Percentiles rank a stretch among this genome's conserved stretches.
Conservation (phyloP, 2,329 filamentous ascomycete species). For the Colletotrichum lindemuthianum region DNA sequence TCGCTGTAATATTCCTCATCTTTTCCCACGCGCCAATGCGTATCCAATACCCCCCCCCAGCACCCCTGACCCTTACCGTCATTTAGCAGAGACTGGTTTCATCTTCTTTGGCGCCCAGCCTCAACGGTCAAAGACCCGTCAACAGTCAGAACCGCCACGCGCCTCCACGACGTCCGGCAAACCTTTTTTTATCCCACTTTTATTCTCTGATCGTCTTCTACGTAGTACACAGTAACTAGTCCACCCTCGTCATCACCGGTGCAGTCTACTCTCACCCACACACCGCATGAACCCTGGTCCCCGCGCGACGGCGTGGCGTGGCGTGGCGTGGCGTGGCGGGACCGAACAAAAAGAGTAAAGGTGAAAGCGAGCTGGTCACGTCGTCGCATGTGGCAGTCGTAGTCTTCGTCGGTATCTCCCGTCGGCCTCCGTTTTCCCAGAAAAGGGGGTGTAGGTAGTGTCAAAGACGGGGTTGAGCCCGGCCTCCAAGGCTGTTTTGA, state of each 20-base stretch:
- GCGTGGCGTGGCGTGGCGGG: no score
- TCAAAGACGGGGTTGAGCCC: no score
- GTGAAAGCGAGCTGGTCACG: no score
- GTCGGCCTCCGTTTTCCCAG: background rate
- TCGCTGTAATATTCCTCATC: background rate
- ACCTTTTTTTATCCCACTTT: slow-evolving; percentile 34
- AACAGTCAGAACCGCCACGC: slow-evolving; percentile 27
- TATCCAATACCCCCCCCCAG: background rate
- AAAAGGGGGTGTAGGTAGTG: background rate
- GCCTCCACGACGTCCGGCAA: slow-evolving; percentile 15
- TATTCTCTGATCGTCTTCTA: background rate
- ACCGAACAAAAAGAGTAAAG: no score
- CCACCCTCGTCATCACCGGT: no score
- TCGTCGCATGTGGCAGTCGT: slow-evolving; percentile 1
- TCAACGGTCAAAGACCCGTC: slow-evolving; percentile 6
- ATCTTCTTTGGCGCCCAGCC: slow-evolving; percentile 29
- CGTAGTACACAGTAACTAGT: background rate
- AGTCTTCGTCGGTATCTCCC: slow-evolving; percentile 12
- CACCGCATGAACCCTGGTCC: no score
- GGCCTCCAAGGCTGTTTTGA: slow-evolving; percentile 32
- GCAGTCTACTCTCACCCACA: no score
- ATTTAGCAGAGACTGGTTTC: slow-evolving; percentile 34
- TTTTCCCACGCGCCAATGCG: background rate
- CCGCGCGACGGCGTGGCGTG: no score
- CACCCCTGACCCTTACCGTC: slow-evolving; percentile 2